These are phyloP conservation scores for Salvia hispanica DNA, from an alignment of 257 asterid genomes.

Conservation along the genomic window DNA sequence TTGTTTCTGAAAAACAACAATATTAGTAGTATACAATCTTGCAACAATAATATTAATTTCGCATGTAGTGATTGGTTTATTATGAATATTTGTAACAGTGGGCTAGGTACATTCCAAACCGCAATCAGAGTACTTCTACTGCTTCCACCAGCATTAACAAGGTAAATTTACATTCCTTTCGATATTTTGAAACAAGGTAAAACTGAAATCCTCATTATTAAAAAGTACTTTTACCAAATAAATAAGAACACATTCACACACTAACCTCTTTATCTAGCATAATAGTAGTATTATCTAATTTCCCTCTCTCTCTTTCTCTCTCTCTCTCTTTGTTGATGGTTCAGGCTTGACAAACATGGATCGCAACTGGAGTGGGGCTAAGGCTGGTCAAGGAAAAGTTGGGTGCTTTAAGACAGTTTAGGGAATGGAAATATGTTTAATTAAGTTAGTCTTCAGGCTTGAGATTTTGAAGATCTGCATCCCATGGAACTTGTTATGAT, in stretches of 20 bases:
- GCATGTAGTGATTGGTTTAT: background rate
- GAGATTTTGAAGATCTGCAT: too few relatives aligned
- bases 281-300: background rate
- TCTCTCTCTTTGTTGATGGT: background rate
- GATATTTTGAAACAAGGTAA: too few relatives aligned
- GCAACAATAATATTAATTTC: background rate
- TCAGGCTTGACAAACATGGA: conserved; percentile 2
- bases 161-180: conserved; percentile 34
- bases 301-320: conserved; percentile 3
- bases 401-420: conserved; percentile 11
- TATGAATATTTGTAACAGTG: conserved; percentile 52
- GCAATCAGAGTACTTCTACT: conserved; percentile 39
- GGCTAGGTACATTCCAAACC: conserved; percentile 87
- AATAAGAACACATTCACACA: background rate
- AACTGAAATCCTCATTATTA: too few relatives aligned
- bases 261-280: background rate
- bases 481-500: too few relatives aligned
- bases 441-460: background rate
- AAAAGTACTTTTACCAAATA: too few relatives aligned
- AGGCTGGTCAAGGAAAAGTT: background rate
- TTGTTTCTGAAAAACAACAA: too few relatives aligned
- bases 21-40: too few relatives aligned
- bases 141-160: conserved; percentile 44
- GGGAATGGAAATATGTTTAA: conserved; percentile 13
- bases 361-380: background rate